Percentiles rank a stretch among this genome's conserved stretches.
Conservation (phyloP, 352 stramenopile genomes). For the Pythium dissotocum region DNA sequence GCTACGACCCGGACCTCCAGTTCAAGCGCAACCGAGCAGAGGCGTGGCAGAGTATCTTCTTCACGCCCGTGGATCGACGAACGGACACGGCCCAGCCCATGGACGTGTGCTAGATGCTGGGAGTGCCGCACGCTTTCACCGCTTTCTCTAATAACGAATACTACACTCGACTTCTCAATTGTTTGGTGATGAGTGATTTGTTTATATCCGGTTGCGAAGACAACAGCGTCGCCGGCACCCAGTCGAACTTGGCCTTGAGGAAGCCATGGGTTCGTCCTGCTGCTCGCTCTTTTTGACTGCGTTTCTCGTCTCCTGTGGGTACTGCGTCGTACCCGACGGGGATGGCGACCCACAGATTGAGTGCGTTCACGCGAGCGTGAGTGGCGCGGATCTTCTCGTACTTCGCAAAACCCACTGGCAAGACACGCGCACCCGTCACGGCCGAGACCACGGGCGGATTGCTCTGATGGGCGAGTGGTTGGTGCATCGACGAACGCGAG, state of each 20-base stretch:
- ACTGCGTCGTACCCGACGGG: conserved; percentile 32
- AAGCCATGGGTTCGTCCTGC: conserved; percentile 3
- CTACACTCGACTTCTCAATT: background rate
- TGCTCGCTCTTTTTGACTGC: background rate
- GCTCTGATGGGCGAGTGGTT: conserved; percentile 38
- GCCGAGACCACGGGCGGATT: conserved; percentile 33
- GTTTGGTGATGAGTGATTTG: background rate
- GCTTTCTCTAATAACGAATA: background rate
- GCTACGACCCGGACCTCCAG: conserved; percentile 74
- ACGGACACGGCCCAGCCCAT: conserved; percentile 22
- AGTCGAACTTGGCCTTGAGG: conserved; percentile 53
- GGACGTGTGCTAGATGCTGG: conserved; percentile 25
- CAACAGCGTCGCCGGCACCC: conserved; percentile 51
- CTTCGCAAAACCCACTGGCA: conserved; percentile 45
- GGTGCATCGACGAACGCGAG: conserved; percentile 27
- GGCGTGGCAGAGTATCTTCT: conserved; percentile 80
- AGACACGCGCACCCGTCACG: conserved; percentile 35
- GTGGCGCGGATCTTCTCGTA: conserved; percentile 49
- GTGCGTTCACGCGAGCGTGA: conserved; percentile 48
- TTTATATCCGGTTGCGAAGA: background rate
- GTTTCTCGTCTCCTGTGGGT: background rate
- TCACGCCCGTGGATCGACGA: conserved; percentile 42
- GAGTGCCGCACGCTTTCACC: too few relatives aligned
- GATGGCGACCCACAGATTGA: conserved; percentile 66
- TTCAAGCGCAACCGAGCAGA: conserved; percentile 82